Evolutionary conservation across 1,284 basidiomycete species (phyloP), one percentile per base, ranked within the genome.

Genomic region (Papiliotrema laurentii): DNA sequence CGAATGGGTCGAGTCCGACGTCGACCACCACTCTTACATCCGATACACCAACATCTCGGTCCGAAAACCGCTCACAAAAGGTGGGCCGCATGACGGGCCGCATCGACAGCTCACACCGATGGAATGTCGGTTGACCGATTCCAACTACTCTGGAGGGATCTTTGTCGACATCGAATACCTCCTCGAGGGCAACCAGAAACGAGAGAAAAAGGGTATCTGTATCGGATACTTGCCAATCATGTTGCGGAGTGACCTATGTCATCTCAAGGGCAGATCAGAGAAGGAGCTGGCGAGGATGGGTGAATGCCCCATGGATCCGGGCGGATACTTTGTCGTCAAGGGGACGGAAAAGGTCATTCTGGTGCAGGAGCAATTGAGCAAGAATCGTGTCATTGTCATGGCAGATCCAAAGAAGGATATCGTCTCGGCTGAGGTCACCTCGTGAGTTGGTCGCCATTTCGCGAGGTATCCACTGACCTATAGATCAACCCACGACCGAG

Each of bases 321-420:
- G 96, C 19, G 96, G 96, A 6, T 98, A 98, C 73, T 99, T 99
- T 74, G 88, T 99, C 50, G 94, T 98, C 45, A 97, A 96, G 73
- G 96, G 96, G 13, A 98, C 97, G 18, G 96, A 99, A 75, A 99
- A 99, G 77, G 96, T 99, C 64, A 98, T 99, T 59, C 79, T 99
- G 51, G 94, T 98, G 2, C 96, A 99, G 73, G 97, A 99, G 72
- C 96, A 98, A 75, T 77, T 99, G 64, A 93, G 89, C 79, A 99
- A 98, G 79, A 99, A 99, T 75, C 83, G 96, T 51, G 98, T 99
- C 69, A 96, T 99, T 56, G 94, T 99, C 57, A 97, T 98, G 77
- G 87, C 86, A 33, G 89, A 97, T 74, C 76, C 81, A 6, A 85
- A 86, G 40, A 98, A 98, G 75, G 89, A 89, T 14, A 78, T 89